These are phyloP conservation scores for Penicillium flavigenum DNA, from an alignment of 495 filamentous ascomycete species.

Conservation along the genomic window DNA sequence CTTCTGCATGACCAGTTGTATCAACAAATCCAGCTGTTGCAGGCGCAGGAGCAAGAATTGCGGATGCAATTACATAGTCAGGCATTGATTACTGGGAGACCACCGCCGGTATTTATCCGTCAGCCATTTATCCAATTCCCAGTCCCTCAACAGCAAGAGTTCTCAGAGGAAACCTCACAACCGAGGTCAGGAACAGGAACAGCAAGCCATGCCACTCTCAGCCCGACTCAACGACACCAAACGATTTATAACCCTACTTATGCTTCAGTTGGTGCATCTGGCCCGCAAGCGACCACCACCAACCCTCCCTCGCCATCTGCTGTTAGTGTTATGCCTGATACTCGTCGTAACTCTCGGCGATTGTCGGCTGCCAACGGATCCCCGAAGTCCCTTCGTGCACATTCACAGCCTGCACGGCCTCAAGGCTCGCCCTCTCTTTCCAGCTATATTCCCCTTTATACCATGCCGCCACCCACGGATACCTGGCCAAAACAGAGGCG, in stretches of 20 bases:
- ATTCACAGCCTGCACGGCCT: slow-evolving; percentile 64
- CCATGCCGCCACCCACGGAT: slow-evolving; percentile 35
- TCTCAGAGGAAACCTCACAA: slow-evolving; percentile 41
- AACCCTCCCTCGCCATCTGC: slow-evolving; percentile 65
- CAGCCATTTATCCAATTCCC: slow-evolving; percentile 48
- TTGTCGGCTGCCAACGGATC: slow-evolving; percentile 55
- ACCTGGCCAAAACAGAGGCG: slow-evolving; percentile 35
- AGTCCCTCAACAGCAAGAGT: slow-evolving; percentile 43
- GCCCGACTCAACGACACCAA: slow-evolving; percentile 45
- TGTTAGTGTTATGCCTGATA: slow-evolving; percentile 51
- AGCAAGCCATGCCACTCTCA: slow-evolving; percentile 50
- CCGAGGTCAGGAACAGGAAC: slow-evolving; percentile 46
- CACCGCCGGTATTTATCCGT: slow-evolving; percentile 48
- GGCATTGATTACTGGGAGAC: slow-evolving; percentile 51
- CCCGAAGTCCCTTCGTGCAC: slow-evolving; percentile 56
- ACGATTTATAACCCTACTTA: slow-evolving; percentile 51
- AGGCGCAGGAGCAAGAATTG: slow-evolving; percentile 64
- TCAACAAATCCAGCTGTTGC: slow-evolving; percentile 63
- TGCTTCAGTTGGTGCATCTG: slow-evolving; percentile 42
- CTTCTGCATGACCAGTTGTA: slow-evolving; percentile 59
- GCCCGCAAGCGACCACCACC: slow-evolving; percentile 51
- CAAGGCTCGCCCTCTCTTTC: slow-evolving; percentile 45
- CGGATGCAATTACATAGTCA: slow-evolving; percentile 61
- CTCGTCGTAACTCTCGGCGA: slow-evolving; percentile 57
- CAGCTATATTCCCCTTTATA: slow-evolving; percentile 40